Evolutionary conservation across 1,284 basidiomycete genomes (phyloP).

Genomic region (Marasmius oreades): DNA sequence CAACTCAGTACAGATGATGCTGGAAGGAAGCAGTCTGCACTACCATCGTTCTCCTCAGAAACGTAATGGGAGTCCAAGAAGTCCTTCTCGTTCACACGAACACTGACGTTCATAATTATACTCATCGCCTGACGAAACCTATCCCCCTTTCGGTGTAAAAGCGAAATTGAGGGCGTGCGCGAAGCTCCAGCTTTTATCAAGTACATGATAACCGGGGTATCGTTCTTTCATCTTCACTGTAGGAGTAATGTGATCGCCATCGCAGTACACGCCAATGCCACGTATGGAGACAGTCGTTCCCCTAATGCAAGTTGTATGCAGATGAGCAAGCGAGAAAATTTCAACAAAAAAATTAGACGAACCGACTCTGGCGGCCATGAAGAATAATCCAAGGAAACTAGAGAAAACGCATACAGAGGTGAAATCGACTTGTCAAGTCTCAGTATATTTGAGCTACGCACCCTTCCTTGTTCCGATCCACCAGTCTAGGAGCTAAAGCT

Average conservation of each 20-base stretch:
- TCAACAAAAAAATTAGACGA: constrained; percentile 21
- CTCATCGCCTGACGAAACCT: too few relatives aligned
- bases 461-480: constrained; percentile 96
- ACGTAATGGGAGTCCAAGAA: too few relatives aligned
- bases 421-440: neutral
- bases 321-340: neutral
- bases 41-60: too few relatives aligned
- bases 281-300: constrained; percentile 81
- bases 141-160: too few relatives aligned
- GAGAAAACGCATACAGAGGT: neutral
- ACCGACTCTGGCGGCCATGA: constrained; percentile 93
- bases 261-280: constrained; percentile 72
- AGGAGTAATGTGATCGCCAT: constrained; percentile 69
- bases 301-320: constrained; percentile 39
- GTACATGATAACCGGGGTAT: neutral
- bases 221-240: constrained; percentile 26
- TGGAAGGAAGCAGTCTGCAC: too few relatives aligned
- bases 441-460: constrained; percentile 35
- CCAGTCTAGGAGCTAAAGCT: constrained; percentile 81
- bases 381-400: constrained; percentile 87
- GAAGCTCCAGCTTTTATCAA: too few relatives aligned
- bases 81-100: too few relatives aligned
- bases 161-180: too few relatives aligned
- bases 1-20: too few relatives aligned
- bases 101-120: too few relatives aligned